phyloP scores from a whole-genome alignment of 2,329 filamentous ascomycete genomes.

The Magnaporthales sp. region DNA sequence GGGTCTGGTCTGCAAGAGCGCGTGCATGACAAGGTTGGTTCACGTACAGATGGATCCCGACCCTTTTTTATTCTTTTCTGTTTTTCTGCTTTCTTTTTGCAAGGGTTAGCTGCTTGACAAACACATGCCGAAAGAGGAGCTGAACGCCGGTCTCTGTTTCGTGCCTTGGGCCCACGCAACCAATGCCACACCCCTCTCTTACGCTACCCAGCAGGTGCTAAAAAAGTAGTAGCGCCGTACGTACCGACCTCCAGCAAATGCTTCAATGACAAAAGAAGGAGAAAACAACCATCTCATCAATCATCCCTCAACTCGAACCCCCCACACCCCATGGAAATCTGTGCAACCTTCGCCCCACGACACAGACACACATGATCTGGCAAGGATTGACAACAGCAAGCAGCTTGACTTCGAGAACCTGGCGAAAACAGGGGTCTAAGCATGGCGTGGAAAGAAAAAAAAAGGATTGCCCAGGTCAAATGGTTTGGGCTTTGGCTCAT shows the following conservation, averaged over 20 bases:
- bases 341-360: not conserved
- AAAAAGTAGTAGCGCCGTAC: too few relatives aligned
- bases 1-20: not conserved
- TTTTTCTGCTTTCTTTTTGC: not conserved
- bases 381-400: not conserved
- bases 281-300: not conserved
- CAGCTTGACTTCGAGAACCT: not conserved
- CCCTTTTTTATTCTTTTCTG: too few relatives aligned
- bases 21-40: not conserved
- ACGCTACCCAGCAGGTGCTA: not conserved
- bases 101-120: not conserved
- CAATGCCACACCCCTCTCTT: not conserved
- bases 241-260: not conserved
- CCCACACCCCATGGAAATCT: not conserved
- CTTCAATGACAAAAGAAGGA: not conserved
- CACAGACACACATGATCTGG: not conserved
- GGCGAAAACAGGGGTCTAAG: not conserved
- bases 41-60: not conserved
- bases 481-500: not conserved
- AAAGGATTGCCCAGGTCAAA: not conserved
- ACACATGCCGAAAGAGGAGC: constrained; percentile 4
- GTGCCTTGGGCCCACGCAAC: not conserved
- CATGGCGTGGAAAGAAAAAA: not conserved
- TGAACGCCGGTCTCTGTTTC: constrained; percentile 3
- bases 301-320: not conserved